Percentiles rank a stretch among this genome's conserved stretches.
phyloP scores from a whole-genome alignment of 2,329 filamentous ascomycete species.

The Coniochaeta ligniaria region DNA sequence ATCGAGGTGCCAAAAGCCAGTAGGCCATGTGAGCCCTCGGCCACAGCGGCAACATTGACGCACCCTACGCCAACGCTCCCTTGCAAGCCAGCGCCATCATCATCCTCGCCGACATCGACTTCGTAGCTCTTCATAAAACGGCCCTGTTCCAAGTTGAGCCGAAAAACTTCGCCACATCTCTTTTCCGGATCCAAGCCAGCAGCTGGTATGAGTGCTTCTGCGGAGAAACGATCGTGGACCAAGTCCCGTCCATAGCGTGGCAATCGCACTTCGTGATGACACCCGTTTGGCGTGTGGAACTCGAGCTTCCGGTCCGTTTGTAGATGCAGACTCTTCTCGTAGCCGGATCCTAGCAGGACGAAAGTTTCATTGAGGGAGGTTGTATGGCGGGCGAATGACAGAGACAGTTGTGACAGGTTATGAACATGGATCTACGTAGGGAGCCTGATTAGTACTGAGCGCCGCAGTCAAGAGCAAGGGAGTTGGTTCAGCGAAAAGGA shows the following conservation, averaged over 20 bases:
- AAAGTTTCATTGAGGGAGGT: constrained; percentile 89
- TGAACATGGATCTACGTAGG: constrained; percentile 82
- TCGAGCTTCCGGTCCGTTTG: constrained; percentile 88
- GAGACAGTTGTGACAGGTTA: constrained; percentile 82
- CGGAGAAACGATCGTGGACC: constrained; percentile 71
- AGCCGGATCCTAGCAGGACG: constrained; percentile 79
- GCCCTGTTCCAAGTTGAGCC: constrained; percentile 84
- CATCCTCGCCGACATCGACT: constrained; percentile 81
- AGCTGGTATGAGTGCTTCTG: constrained; percentile 80
- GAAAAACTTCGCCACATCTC: constrained; percentile 80
- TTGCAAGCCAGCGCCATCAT: constrained; percentile 68
- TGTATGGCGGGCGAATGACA: constrained; percentile 92
- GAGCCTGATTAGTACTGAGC: neutral
- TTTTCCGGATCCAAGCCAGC: constrained; percentile 80
- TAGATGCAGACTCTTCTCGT: constrained; percentile 88
- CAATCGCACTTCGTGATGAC: constrained; percentile 83
- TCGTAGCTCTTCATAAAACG: constrained; percentile 94
- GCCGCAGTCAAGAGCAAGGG: neutral
- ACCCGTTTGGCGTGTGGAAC: constrained; percentile 83
- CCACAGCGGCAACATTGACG: constrained; percentile 81
- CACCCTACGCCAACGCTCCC: constrained; percentile 79
- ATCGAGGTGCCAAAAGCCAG: constrained; percentile 89
- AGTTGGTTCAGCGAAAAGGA: constrained; percentile 7
- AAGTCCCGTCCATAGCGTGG: constrained; percentile 90
- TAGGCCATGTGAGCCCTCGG: constrained; percentile 82